Evolutionary conservation across 2,329 filamentous ascomycete genomes (phyloP).

Genomic region (Arthroderma sp.): DNA sequence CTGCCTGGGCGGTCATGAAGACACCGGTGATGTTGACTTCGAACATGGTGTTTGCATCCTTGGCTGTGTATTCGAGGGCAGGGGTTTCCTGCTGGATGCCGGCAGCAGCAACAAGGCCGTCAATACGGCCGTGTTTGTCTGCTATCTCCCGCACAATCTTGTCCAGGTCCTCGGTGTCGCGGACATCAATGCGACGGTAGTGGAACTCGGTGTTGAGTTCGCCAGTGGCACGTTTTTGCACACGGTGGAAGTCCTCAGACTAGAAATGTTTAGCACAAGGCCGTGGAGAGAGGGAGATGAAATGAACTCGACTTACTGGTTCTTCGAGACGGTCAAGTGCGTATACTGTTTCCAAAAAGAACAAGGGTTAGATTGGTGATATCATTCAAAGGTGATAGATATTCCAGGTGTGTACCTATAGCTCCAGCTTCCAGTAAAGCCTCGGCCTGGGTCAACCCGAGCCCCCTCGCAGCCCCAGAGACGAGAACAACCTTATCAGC

Average conservation of each 20-base stretch:
- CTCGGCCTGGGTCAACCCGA: slow-evolving; percentile 63
- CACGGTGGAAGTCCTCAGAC: slow-evolving; percentile 49
- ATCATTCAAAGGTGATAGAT: not conserved
- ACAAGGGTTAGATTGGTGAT: not conserved
- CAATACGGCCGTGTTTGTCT: slow-evolving; percentile 56
- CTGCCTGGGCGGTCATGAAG: slow-evolving; percentile 53
- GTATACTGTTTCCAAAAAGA: slow-evolving; percentile 24
- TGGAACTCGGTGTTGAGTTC: slow-evolving; percentile 56
- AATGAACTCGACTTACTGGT: slow-evolving; percentile 11
- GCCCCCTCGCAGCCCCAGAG: slow-evolving; percentile 58
- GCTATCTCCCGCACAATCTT: slow-evolving; percentile 57
- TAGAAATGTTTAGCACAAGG: slow-evolving; percentile 9
- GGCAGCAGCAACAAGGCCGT: slow-evolving; percentile 65
- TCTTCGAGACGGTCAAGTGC: slow-evolving; percentile 24
- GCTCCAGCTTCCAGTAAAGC: slow-evolving; percentile 65
- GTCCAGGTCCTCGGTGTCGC: slow-evolving; percentile 57
- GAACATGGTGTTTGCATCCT: slow-evolving; percentile 52
- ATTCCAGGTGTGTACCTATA: slow-evolving; percentile 27
- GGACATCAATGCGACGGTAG: slow-evolving; percentile 71
- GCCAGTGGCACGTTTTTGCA: slow-evolving; percentile 51
- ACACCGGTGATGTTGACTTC: slow-evolving; percentile 50
- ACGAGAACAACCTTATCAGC: slow-evolving; percentile 58
- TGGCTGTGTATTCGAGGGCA: slow-evolving; percentile 62
- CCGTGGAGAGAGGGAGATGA: not conserved
- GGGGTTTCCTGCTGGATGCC: slow-evolving; percentile 68